Percentiles rank a stretch among this genome's conserved stretches.
phyloP scores from a whole-genome alignment of 2,329 filamentous ascomycete genomes.

The Metarhizium sp. region DNA sequence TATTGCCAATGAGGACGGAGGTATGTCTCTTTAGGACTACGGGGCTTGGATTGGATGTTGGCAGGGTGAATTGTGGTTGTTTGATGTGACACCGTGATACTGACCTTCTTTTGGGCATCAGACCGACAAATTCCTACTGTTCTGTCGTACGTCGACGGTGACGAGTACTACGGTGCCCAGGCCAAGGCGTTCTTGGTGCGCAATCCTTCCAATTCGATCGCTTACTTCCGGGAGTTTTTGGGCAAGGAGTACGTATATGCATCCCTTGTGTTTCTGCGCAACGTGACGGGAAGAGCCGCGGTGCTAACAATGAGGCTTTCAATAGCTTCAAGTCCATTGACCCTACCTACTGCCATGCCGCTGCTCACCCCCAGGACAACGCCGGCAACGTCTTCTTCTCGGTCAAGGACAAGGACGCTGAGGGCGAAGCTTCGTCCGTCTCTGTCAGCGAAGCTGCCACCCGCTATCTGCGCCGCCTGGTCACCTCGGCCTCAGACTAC shows the following conservation, averaged over 20 bases:
- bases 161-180: constrained; percentile 94
- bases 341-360: constrained; percentile 87
- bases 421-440: constrained; percentile 56
- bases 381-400: constrained; percentile 69
- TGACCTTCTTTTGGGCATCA: constrained; percentile 22
- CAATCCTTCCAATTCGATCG: constrained; percentile 86
- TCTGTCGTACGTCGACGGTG: constrained; percentile 88
- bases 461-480: constrained; percentile 74
- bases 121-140: constrained; percentile 95
- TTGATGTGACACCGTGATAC: background rate
- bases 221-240: constrained; percentile 92
- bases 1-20: constrained; percentile 97
- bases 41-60: background rate
- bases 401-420: constrained; percentile 64
- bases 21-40: constrained; percentile 37
- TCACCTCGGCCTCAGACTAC: constrained; percentile 79
- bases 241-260: constrained; percentile 67
- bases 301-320: background rate
- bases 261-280: background rate
- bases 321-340: constrained; percentile 85
- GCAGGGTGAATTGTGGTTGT: background rate
- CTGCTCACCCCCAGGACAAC: constrained; percentile 75
- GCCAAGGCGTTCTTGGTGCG: constrained; percentile 89
- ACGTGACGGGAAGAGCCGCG: background rate
- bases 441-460: constrained; percentile 74